Conservation (phyloP, 1,139 yeast genomes). For the Zygosaccharomyces sapae region DNA sequence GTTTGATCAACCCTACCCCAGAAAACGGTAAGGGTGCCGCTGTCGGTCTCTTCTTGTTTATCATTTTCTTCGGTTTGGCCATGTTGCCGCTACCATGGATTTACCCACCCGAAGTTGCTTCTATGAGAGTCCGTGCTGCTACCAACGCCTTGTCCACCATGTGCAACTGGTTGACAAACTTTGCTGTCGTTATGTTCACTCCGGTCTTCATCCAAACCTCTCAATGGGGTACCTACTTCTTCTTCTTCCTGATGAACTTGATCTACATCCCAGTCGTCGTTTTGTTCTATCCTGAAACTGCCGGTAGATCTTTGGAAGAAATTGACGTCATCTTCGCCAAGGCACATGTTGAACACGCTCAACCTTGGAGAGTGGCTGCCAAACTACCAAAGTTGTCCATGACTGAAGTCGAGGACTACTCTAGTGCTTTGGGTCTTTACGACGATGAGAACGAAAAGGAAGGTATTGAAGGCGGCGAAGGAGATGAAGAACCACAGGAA, state of each 20-base stretch:
- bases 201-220: constrained; percentile 44
- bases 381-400: constrained; percentile 46
- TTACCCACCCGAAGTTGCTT: constrained; percentile 45
- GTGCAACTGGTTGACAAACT: constrained; percentile 50
- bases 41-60: constrained; percentile 46
- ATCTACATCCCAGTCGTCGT: constrained; percentile 54
- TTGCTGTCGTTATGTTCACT: constrained; percentile 48
- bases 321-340: constrained; percentile 53
- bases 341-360: constrained; percentile 42
- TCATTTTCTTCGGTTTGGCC: constrained; percentile 41
- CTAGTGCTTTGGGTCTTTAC: constrained; percentile 45
- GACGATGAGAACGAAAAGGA: constrained; percentile 38
- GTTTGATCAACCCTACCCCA: constrained; percentile 37
- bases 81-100: constrained; percentile 44
- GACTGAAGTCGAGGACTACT: constrained; percentile 45
- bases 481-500: constrained; percentile 15
- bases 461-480: constrained; percentile 17
- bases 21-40: constrained; percentile 45
- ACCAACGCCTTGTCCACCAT: constrained; percentile 47
- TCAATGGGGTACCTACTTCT: constrained; percentile 43
- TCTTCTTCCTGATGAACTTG: constrained; percentile 42
- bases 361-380: constrained; percentile 54
- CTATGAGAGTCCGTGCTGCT: constrained; percentile 42
- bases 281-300: constrained; percentile 67
- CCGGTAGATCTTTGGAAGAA: constrained; percentile 59